These are phyloP conservation scores for Vigna hirtella DNA, from an alignment of 306 rosid genomes.

Conservation along the genomic window DNA sequence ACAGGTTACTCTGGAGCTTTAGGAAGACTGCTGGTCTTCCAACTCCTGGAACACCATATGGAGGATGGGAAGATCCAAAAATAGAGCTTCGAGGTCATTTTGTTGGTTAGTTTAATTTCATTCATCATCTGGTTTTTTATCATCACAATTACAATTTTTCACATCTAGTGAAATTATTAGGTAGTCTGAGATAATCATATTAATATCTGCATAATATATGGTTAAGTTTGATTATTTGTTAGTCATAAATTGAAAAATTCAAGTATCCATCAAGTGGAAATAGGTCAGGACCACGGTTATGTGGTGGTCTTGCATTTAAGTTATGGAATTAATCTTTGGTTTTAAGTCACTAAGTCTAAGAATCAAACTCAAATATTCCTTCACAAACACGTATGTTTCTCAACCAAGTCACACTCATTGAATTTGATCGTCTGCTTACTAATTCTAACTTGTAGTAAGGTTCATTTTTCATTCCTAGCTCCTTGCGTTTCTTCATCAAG, in stretches of 20 bases:
- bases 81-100: slow-evolving; percentile 83
- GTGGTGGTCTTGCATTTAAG: too few relatives aligned
- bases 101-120: slow-evolving; percentile 58
- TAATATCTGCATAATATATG: too few relatives aligned
- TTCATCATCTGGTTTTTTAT: background rate
- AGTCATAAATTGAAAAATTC: background rate
- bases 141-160: background rate
- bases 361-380: background rate
- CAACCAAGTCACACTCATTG: too few relatives aligned
- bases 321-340: background rate
- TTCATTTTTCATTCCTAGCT: background rate
- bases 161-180: background rate
- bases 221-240: too few relatives aligned
- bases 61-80: slow-evolving; percentile 68
- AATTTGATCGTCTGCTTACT: background rate
- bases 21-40: slow-evolving; percentile 73
- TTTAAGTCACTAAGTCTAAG: too few relatives aligned
- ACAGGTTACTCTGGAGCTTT: slow-evolving; percentile 76
- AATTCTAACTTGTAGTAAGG: background rate
- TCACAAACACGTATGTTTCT: too few relatives aligned
- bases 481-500: background rate
- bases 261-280: background rate
- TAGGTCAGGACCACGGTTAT: background rate
- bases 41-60: slow-evolving; percentile 64
- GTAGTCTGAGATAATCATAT: background rate